Percentiles rank a stretch among this genome's conserved stretches.
Conservation (phyloP, 1,284 basidiomycete species). For the Ganoderma leucocontextum region DNA sequence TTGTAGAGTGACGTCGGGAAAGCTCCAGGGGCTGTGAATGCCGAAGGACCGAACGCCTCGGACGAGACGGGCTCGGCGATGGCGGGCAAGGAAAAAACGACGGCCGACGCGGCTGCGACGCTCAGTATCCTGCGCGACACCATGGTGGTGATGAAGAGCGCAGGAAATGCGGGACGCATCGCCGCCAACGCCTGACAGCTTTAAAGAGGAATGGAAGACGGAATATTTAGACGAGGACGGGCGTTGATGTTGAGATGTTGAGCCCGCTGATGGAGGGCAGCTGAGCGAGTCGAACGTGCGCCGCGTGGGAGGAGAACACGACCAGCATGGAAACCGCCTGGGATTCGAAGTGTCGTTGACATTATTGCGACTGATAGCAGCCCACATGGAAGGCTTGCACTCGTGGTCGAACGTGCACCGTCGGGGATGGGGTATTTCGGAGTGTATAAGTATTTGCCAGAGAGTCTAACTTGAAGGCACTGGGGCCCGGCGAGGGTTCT, state of each 20-base stretch:
- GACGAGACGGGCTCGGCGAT: conserved; percentile 22
- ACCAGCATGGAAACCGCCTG: conserved; percentile 3
- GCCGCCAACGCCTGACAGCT: conserved; percentile 3
- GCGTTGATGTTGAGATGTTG: not conserved
- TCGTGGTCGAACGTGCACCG: not conserved
- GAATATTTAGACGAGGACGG: conserved; percentile 15
- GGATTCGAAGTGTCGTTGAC: not conserved
- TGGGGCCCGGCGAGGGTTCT: not conserved
- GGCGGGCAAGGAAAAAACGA: conserved; percentile 22
- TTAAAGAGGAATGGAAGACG: conserved; percentile 10
- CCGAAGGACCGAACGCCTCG: conserved; percentile 48
- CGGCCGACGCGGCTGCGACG: conserved; percentile 21
- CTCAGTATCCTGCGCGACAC: conserved; percentile 25
- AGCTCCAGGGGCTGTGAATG: conserved; percentile 64
- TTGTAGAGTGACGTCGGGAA: conserved; percentile 71
- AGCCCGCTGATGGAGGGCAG: conserved; percentile 13
- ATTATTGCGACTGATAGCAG: not conserved
- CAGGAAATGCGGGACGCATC: conserved; percentile 18
- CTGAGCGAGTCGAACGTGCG: conserved; percentile 29
- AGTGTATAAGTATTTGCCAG: not conserved
- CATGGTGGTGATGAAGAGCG: conserved; percentile 22
- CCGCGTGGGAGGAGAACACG: conserved; percentile 17
- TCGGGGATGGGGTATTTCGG: not conserved
- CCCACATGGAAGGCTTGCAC: not conserved
- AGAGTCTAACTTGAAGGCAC: not conserved